Percentiles rank a stretch among this genome's conserved stretches.
phyloP scores from a whole-genome alignment of 306 rosid species.

The Acacia acuminata region DNA sequence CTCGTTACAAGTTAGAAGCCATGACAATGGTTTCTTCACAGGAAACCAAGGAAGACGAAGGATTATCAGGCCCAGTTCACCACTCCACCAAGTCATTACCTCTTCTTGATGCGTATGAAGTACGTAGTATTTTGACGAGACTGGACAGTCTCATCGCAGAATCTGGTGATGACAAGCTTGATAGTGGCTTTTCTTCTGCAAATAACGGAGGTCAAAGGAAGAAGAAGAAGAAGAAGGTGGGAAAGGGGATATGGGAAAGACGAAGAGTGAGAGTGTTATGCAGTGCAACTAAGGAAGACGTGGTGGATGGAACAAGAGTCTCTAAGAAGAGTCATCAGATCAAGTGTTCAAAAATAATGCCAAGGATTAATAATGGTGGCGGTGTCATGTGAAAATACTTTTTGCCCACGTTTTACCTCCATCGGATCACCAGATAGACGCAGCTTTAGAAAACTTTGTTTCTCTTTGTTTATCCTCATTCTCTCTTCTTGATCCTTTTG shows the following conservation, averaged over 20 bases:
- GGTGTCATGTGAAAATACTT: background rate
- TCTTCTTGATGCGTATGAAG: constrained; percentile 70
- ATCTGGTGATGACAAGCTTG: constrained; percentile 24
- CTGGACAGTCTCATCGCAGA: constrained; percentile 45
- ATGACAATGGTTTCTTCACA: constrained; percentile 17
- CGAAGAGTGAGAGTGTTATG: constrained; percentile 50
- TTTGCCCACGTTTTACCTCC: background rate
- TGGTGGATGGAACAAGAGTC: constrained; percentile 32
- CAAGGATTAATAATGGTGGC: constrained; percentile 9
- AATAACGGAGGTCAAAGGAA: background rate
- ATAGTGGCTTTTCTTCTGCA: background rate
- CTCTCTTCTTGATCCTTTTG: background rate
- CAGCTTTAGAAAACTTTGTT: too few species aligned
- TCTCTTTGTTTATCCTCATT: background rate
- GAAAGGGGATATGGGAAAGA: constrained; percentile 44
- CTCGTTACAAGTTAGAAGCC: constrained; percentile 76
- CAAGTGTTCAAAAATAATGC: constrained; percentile 7
- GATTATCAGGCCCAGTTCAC: background rate
- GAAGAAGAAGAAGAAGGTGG: constrained; percentile 24
- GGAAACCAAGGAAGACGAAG: constrained; percentile 1
- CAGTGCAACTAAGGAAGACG: constrained; percentile 62
- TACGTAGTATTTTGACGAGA: constrained; percentile 54
- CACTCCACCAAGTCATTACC: constrained; percentile 1
- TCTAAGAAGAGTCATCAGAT: background rate
- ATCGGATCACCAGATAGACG: too few species aligned